Conservation (phyloP, 257 asterid species). For the Fraxinus cuspidata region DNA sequence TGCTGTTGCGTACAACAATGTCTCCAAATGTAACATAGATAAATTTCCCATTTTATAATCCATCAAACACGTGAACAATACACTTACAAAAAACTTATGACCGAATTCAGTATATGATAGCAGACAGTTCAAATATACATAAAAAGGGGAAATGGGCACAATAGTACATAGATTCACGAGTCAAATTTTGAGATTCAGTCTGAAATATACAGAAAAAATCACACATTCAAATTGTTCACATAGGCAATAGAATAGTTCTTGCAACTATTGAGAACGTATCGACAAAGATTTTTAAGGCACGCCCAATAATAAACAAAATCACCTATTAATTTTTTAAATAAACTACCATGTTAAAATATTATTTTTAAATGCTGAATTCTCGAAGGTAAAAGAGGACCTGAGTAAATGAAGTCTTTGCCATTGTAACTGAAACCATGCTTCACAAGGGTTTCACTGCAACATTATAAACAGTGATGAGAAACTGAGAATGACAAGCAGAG, state of each 20-base stretch:
- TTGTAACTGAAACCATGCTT: slow-evolving; percentile 89
- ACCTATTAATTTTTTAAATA: neutral
- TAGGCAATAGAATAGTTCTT: neutral
- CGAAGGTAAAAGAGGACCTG: slow-evolving; percentile 47
- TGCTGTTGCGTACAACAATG: neutral
- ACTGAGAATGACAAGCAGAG: slow-evolving; percentile 21
- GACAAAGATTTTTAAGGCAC: neutral
- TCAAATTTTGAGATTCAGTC: neutral
- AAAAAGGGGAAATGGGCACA: neutral
- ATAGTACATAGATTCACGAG: neutral
- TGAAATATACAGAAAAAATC: neutral
- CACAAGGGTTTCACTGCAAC: slow-evolving; percentile 86
- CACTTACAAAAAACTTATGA: neutral
- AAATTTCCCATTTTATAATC: neutral
- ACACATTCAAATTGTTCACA: neutral
- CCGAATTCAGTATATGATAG: neutral
- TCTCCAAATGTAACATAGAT: neutral
- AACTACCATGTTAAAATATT: slow-evolving; percentile 1
- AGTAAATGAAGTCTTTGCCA: slow-evolving; percentile 91
- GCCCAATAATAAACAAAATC: neutral
- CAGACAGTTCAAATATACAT: neutral
- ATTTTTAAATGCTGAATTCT: slow-evolving; percentile 12
- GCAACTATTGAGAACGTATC: neutral
- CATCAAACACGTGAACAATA: neutral
- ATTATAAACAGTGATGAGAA: slow-evolving; percentile 28